phyloP scores from a whole-genome alignment of 805 yeast species.

The Lipomyces sp. region DNA sequence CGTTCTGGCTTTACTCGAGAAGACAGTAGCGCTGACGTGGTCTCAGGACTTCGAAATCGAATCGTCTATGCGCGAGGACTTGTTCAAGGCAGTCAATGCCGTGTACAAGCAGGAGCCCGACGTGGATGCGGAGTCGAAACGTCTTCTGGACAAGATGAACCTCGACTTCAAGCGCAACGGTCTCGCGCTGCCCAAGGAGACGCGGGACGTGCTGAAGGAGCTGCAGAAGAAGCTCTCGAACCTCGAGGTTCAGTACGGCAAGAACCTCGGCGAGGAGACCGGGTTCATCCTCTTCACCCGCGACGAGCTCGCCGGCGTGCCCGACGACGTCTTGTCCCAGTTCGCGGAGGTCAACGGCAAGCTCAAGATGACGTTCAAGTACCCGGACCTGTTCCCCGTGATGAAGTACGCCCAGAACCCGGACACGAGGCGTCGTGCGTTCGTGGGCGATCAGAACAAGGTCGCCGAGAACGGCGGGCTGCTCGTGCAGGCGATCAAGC shows the following conservation, averaged over 20 bases:
- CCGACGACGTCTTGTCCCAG: conserved; percentile 57
- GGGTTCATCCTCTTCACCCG: conserved; percentile 57
- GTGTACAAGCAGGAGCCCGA: conserved; percentile 43
- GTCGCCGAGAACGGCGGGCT: conserved; percentile 61
- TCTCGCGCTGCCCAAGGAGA: conserved; percentile 54
- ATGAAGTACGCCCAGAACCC: conserved; percentile 63
- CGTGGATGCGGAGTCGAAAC: conserved; percentile 53
- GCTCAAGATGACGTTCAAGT: conserved; percentile 71
- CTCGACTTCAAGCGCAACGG: conserved; percentile 65
- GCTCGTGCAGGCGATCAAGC: conserved; percentile 55
- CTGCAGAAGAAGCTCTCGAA: conserved; percentile 59
- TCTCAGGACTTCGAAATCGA: conserved; percentile 61
- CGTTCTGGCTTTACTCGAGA: background rate
- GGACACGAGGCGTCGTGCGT: conserved; percentile 65
- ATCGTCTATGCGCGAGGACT: conserved; percentile 61
- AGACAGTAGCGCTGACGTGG: conserved; percentile 19
- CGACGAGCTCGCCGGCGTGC: conserved; percentile 72
- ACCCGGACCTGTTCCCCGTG: conserved; percentile 78
- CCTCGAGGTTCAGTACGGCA: conserved; percentile 55
- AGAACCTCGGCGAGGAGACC: conserved; percentile 47
- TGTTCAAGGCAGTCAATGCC: conserved; percentile 56
- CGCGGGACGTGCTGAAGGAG: conserved; percentile 54
- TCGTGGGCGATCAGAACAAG: conserved; percentile 64
- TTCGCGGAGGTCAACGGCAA: conserved; percentile 50
- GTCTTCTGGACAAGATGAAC: conserved; percentile 56